Base-by-base conservation (phyloP, 1,284 basidiomycete genomes). In the Microbotryomycetes sp. region DNA sequence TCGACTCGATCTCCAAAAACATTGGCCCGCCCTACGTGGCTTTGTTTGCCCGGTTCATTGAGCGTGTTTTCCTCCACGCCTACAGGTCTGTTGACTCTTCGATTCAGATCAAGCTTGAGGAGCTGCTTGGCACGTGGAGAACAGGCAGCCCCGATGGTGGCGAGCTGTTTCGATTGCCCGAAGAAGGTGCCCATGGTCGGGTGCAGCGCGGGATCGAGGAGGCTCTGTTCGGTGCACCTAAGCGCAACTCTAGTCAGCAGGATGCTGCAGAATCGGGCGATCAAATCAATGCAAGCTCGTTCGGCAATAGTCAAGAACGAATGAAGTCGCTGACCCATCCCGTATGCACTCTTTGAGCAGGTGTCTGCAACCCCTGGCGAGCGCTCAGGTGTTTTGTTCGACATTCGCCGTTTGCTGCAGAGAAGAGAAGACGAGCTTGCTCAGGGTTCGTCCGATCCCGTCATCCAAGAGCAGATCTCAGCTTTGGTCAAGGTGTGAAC, bases 1-100 rank as follows among this genome's bases (percentile, higher is more conserved):
- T 98, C 73, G 96, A 98, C 74, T 93, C 93, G 19, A 92, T 99
- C 64, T 89, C 88, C 55, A 97, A 97, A 77, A 96, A 96, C 77
- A 85, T 92, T 47, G 92, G 85, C 67, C 60, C 66, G 2, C 91
- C 92, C 15, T 97, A 94, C 77, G 88, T 89, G 28, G 83, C 84
- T 63, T 82, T 71, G 47, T 72, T 73, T 26, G 46, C 63, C 2
- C 63, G 70, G 12, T 71, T 70, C 55, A 65, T 73, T 60, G 70
- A 72, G 32, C 67, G 71, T 25, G 78, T 92, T 6, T 96, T 92
- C 77, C 79, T 92, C 69, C 84, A 88, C 66, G 86, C 91, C 30
- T 94, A 96, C 76, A 81, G 67, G 51, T 36, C 59, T 29, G 69
- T 64, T 31, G 70, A 73, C 49, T 7, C 84, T 46, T 77, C 79